These are phyloP conservation scores for Ceratobasidium sp. DNA, from an alignment of 1,284 basidiomycete species.

Conservation along the genomic window DNA sequence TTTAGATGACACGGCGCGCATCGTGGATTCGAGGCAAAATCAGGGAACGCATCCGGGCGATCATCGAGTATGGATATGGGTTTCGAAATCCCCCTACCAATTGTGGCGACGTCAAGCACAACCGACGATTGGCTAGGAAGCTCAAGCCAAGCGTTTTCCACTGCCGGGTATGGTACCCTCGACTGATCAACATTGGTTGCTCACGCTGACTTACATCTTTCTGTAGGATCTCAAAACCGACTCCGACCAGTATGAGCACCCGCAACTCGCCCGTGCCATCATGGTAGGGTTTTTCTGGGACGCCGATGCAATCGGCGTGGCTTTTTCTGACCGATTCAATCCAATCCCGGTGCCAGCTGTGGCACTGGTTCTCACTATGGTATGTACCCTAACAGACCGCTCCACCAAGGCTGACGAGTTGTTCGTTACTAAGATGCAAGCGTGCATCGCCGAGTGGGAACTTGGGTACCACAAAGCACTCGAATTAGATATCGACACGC, in stretches of 20 bases:
- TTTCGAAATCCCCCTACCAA: not conserved
- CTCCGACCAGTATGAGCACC: constrained; percentile 18
- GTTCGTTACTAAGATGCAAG: constrained; percentile 14
- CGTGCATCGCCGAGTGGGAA: constrained; percentile 10
- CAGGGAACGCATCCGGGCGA: not conserved
- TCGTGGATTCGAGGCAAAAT: constrained; percentile 22
- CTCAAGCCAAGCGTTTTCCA: constrained; percentile 11
- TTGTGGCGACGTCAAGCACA: constrained; percentile 17
- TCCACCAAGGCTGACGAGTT: not conserved
- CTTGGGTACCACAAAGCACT: not conserved
- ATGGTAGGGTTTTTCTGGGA: constrained; percentile 26
- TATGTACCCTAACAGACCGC: not conserved
- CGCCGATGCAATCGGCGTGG: not conserved
- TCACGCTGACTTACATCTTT: too few relatives aligned
- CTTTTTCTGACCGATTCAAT: not conserved
- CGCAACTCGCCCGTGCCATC: constrained; percentile 10
- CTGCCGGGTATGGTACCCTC: not conserved
- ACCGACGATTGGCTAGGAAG: constrained; percentile 10
- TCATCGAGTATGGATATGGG: constrained; percentile 2
- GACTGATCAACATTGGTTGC: not conserved
- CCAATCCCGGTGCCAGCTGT: constrained; percentile 2
- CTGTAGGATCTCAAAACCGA: constrained; percentile 1
- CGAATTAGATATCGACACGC: constrained; percentile 10
- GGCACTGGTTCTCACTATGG: constrained; percentile 24
- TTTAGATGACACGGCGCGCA: constrained; percentile 18